phyloP scores from a whole-genome alignment of 2,329 filamentous ascomycete genomes.

The Hirsutella rhossiliensis region DNA sequence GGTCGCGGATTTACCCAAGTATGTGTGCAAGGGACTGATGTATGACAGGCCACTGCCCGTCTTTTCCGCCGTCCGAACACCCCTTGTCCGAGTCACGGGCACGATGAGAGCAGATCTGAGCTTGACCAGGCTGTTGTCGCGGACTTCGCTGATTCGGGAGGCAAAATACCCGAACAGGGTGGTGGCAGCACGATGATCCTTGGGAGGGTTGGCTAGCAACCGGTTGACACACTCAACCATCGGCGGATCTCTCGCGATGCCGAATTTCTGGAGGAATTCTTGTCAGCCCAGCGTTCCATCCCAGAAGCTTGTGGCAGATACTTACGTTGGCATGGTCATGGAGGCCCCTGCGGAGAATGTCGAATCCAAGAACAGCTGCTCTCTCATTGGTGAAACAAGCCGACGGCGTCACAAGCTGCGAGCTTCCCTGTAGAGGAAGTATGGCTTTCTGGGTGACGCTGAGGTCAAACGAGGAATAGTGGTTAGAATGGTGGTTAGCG shows the following conservation, averaged over 20 bases:
- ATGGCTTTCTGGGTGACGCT: slow-evolving; percentile 43
- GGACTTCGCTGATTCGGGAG: slow-evolving; percentile 62
- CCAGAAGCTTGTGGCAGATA: slow-evolving; percentile 1
- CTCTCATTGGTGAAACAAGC: slow-evolving; percentile 74
- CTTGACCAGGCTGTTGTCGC: slow-evolving; percentile 43
- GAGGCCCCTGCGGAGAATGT: slow-evolving; percentile 65
- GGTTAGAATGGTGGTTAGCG: slow-evolving; percentile 63
- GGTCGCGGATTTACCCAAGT: slow-evolving; percentile 56
- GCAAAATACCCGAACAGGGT: slow-evolving; percentile 76
- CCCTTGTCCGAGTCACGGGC: slow-evolving; percentile 39
- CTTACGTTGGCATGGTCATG: slow-evolving; percentile 56
- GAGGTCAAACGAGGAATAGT: slow-evolving; percentile 56
- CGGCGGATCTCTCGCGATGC: slow-evolving; percentile 70
- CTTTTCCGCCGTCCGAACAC: slow-evolving; percentile 26
- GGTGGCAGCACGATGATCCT: slow-evolving; percentile 51
- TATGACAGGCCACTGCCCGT: slow-evolving; percentile 15
- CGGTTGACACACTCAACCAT: slow-evolving; percentile 65
- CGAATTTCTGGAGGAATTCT: slow-evolving; percentile 49
- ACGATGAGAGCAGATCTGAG: slow-evolving; percentile 59
- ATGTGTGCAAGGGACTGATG: slow-evolving; percentile 62
- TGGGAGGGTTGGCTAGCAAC: slow-evolving; percentile 61
- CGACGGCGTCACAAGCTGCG: slow-evolving; percentile 56
- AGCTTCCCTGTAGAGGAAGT: slow-evolving; percentile 61
- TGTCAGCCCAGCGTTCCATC: slow-evolving; percentile 2
- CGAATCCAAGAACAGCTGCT: slow-evolving; percentile 68